Evolutionary conservation across 768 basidiomycete species (phyloP).

Genomic region (Lactifluus subvellereus): DNA sequence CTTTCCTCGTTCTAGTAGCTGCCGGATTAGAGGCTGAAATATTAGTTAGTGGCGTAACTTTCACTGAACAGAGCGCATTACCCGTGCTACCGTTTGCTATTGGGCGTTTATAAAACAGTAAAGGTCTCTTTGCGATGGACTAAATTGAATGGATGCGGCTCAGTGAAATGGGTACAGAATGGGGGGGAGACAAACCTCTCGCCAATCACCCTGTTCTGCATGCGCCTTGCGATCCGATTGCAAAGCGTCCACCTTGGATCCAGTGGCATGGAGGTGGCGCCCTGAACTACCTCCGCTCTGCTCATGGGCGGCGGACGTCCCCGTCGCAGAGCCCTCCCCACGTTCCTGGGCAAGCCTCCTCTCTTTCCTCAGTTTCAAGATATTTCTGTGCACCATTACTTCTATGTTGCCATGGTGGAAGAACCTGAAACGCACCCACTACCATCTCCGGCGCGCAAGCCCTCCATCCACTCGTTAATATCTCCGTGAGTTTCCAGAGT

Average conservation of each 20-base stretch:
- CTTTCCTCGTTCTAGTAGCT: background rate
- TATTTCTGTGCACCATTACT: constrained; percentile 32
- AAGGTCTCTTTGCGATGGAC: constrained; percentile 10
- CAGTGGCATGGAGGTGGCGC: background rate
- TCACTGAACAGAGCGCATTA: background rate
- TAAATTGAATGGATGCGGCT: background rate
- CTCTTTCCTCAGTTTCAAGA: constrained; percentile 43
- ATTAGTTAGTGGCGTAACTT: background rate
- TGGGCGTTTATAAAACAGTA: constrained; percentile 11
- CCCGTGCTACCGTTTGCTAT: background rate
- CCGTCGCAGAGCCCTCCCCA: constrained; percentile 5
- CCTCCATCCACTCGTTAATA: constrained; percentile 48
- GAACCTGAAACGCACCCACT: constrained; percentile 45
- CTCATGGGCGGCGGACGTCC: background rate
- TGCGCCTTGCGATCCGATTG: background rate
- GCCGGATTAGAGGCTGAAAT: constrained; percentile 1
- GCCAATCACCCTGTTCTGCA: constrained; percentile 10
- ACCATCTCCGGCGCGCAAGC: constrained; percentile 51
- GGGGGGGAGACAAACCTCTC: background rate
- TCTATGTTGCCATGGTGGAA: constrained; percentile 2
- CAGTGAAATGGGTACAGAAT: background rate
- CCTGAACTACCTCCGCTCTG: background rate
- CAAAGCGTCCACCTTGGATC: background rate
- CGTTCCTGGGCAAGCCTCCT: constrained; percentile 20
- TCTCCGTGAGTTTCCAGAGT: constrained; percentile 37